These are phyloP conservation scores for Parastagonospora avenae DNA, from an alignment of 2,329 filamentous ascomycete genomes.

Conservation along the genomic window DNA sequence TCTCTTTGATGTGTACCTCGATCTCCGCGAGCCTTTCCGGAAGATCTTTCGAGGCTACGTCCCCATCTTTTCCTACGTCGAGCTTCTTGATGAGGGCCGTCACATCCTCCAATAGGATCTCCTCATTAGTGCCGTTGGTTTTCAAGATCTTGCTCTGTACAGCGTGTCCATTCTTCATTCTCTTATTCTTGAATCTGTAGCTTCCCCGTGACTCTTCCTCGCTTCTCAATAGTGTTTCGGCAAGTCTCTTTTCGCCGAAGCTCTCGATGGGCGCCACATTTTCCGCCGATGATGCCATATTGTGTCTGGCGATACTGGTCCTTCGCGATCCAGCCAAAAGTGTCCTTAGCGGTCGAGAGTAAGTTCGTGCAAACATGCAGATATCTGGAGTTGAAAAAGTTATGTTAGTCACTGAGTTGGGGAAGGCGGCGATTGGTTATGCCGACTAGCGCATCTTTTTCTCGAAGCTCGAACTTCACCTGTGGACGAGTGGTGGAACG, in stretches of 20 bases:
- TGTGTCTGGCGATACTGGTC: constrained; percentile 19
- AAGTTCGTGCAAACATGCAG: constrained; percentile 28
- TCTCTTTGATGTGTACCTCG: constrained; percentile 77
- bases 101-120: constrained; percentile 55
- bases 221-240: constrained; percentile 39
- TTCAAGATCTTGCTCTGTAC: constrained; percentile 42
- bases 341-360: constrained; percentile 33
- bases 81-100: constrained; percentile 48
- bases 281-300: constrained; percentile 42
- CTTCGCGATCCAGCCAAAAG: constrained; percentile 23
- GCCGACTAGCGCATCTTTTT: constrained; percentile 30
- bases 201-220: constrained; percentile 42
- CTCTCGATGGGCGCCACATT: constrained; percentile 37
- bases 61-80: constrained; percentile 27
- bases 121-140: constrained; percentile 55
- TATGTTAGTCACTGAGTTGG: constrained; percentile 30
- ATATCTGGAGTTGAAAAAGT: constrained; percentile 19
- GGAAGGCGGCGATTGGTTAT: constrained; percentile 32
- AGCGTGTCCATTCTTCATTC: constrained; percentile 51
- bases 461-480: constrained; percentile 24
- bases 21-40: constrained; percentile 75
- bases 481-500: constrained; percentile 13
- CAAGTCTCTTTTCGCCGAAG: constrained; percentile 42
- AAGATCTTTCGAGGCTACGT: constrained; percentile 44
- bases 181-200: constrained; percentile 53